Conservation (phyloP, 495 filamentous ascomycete species). For the Podospora fimiseda region DNA sequence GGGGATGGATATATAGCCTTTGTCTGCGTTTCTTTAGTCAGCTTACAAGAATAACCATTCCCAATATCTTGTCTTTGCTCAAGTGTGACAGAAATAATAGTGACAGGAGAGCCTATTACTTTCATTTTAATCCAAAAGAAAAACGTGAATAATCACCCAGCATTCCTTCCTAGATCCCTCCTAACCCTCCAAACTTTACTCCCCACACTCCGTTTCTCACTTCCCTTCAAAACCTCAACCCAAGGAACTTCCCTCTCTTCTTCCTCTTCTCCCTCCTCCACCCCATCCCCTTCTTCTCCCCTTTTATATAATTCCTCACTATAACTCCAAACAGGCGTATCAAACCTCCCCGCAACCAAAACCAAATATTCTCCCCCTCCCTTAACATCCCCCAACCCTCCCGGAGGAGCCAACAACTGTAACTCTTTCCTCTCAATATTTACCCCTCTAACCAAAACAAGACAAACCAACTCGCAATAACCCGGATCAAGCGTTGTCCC, state of each 20-base stretch:
- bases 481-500: conserved; percentile 38
- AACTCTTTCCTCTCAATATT: conserved; percentile 38
- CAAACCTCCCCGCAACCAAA: conserved; percentile 52
- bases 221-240: conserved; percentile 32
- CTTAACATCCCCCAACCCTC: conserved; percentile 27
- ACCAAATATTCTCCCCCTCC: conserved; percentile 37
- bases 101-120: no score
- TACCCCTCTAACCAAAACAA: conserved; percentile 51
- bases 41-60: no score
- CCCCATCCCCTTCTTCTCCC: conserved; percentile 13
- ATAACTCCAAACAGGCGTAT: conserved; percentile 54
- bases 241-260: conserved; percentile 37
- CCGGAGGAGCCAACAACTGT: conserved; percentile 51
- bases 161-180: conserved; percentile 43
- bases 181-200: conserved; percentile 50
- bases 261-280: conserved; percentile 14
- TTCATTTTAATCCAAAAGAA: no score
- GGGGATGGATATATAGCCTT: no score
- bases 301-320: conserved; percentile 41
- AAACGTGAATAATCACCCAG: no score
- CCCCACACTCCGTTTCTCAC: conserved; percentile 12
- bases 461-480: conserved; percentile 40
- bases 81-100: no score
- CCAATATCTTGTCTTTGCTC: no score
- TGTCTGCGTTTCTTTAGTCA: no score